A percentile compares a stretch with the other conserved stretches of the same genome.
Conservation (phyloP, 2,329 filamentous ascomycete genomes). For the Epichloe hybrida region DNA sequence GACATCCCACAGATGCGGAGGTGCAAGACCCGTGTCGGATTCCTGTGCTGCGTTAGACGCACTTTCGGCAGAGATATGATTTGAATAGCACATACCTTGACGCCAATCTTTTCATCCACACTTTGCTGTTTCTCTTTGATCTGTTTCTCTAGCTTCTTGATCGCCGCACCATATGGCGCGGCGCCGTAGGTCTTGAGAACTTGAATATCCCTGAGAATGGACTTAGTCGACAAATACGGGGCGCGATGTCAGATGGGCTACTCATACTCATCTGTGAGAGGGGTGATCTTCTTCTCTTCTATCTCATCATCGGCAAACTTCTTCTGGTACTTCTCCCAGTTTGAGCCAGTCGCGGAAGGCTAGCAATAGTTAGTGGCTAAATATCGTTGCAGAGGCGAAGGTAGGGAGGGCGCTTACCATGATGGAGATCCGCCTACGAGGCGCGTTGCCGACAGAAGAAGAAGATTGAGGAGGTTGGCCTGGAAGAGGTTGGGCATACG, state of each 20-base stretch:
- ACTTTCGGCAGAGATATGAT: not conserved
- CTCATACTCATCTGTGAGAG: constrained; percentile 84
- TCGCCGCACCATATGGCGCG: constrained; percentile 79
- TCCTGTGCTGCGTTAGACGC: constrained; percentile 43
- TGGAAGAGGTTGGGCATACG: not conserved
- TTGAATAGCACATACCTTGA: constrained; percentile 41
- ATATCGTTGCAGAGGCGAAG: not conserved
- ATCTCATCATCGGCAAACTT: constrained; percentile 92
- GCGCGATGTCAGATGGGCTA: not conserved
- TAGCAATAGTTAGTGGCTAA: constrained; percentile 28
- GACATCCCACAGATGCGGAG: constrained; percentile 97
- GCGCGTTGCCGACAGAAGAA: constrained; percentile 8
- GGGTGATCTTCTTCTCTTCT: constrained; percentile 99
- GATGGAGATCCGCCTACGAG: constrained; percentile 20
- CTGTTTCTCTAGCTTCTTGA: constrained; percentile 97
- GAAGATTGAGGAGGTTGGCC: not conserved
- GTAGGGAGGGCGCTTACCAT: constrained; percentile 24
- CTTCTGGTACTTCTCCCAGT: constrained; percentile 99
- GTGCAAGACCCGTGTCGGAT: constrained; percentile 95
- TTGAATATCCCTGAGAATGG: constrained; percentile 71
- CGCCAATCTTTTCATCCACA: constrained; percentile 96
- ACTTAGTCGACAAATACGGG: constrained; percentile 11
- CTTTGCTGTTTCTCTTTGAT: constrained; percentile 99
- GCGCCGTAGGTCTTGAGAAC: constrained; percentile 98
- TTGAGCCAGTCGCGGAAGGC: constrained; percentile 86